phyloP scores from a whole-genome alignment of 2,329 filamentous ascomycete genomes.

The Botrytis aclada region DNA sequence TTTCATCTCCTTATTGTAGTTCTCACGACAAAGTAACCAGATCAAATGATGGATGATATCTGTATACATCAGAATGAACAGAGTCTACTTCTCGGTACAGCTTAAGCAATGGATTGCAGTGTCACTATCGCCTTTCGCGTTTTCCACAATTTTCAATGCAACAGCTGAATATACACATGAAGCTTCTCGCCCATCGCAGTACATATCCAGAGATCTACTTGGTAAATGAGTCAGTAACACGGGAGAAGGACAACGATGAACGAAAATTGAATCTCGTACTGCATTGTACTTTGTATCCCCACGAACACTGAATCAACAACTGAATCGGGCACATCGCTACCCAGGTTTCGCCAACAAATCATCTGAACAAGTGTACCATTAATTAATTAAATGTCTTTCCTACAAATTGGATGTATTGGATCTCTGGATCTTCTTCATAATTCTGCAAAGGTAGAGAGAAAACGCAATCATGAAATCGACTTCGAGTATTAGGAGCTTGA shows the following conservation, averaged over 20 bases:
- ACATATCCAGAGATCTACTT: background rate
- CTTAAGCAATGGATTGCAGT: background rate
- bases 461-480: background rate
- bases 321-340: background rate
- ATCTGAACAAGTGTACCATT: background rate
- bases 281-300: background rate
- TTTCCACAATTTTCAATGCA: too few relatives aligned
- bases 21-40: too few relatives aligned
- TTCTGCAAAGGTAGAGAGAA: background rate
- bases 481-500: background rate
- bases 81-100: too few relatives aligned
- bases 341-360: background rate
- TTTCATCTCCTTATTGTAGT: background rate
- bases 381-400: slow-evolving; percentile 1
- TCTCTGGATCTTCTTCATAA: background rate
- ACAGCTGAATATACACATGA: background rate
- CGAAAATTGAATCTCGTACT: background rate
- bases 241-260: too few relatives aligned
- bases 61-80: too few relatives aligned
- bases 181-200: too few relatives aligned
- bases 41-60: background rate
- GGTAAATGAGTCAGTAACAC: background rate
- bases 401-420: slow-evolving; percentile 1
- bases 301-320: too few relatives aligned
- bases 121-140: background rate